These are phyloP conservation scores for Vanilla planifolia DNA, from an alignment of 106 monocot species.

Conservation along the genomic window DNA sequence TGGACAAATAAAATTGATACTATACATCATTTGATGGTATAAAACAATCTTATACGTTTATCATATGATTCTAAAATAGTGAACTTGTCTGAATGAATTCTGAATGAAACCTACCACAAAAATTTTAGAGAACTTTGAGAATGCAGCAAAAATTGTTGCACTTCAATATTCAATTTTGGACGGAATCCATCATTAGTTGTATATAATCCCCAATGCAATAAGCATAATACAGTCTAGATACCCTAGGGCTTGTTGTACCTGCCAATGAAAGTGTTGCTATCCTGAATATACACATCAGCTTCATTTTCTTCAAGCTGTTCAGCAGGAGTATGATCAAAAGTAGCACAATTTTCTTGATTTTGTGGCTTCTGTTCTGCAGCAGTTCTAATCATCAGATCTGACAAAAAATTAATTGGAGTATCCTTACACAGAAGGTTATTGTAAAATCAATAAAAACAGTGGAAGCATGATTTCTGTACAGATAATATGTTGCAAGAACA, in stretches of 20 bases:
- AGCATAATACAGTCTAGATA: too few relatives aligned
- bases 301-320: conserved; percentile 30
- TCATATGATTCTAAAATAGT: background rate
- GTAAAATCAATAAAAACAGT: background rate
- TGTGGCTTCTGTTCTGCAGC: conserved; percentile 40
- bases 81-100: background rate
- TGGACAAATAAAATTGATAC: too few relatives aligned
- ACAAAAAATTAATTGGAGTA: background rate
- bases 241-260: too few relatives aligned
- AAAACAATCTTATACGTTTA: too few relatives aligned
- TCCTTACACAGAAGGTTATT: background rate
- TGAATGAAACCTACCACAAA: background rate
- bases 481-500: background rate
- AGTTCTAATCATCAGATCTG: conserved; percentile 11
- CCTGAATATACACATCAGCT: conserved; percentile 18
- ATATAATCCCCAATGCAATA: too few relatives aligned
- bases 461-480: background rate
- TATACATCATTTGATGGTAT: too few relatives aligned
- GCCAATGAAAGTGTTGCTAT: conserved; percentile 16
- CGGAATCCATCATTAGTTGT: too few relatives aligned
- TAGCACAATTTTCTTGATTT: conserved; percentile 16
- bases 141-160: too few relatives aligned
- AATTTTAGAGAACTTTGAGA: too few relatives aligned
- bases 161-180: too few relatives aligned
- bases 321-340: conserved; percentile 19